Base-by-base conservation (phyloP, 2,329 filamentous ascomycete species). In the Chrysoporthe puriensis region DNA sequence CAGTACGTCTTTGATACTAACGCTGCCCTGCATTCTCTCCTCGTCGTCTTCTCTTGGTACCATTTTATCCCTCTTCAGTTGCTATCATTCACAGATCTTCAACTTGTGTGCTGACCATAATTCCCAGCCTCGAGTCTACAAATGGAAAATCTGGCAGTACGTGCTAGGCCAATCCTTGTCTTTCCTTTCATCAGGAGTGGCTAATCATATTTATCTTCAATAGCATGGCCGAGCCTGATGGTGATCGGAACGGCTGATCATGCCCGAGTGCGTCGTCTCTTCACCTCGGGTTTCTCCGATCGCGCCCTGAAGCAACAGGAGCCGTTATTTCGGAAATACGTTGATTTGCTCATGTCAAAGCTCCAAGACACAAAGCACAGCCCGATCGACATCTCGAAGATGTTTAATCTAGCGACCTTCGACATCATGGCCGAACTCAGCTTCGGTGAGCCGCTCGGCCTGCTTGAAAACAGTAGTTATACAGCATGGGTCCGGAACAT, bases 381-480 rank as follows among this genome's bases (percentile, higher is more conserved):
- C 4, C 43, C 52, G 1, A 44, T 75, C 32, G 68, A 74, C 59
- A 62, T 75, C 1, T 68, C 64, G 9, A 36, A 52, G 9, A 74
- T 72, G 74, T 70, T 69, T 48, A 73, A 74, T 42, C 71, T 70
- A 40, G 65, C 75, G 2, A 74, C 78, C 1, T 80, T 81, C 70
- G 79, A 80, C 71, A 74, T 80, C 43, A 75, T 79, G 57, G 80
- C 80, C 21, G 81, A 83, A 65, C 75, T 84, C 40, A 76, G 79
- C 0, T 83, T 83, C 68, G 81, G 80, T 8, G 78, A 82, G 66
- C 76, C 78, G 0, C 81, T 81, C 69, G 74, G 75, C 18, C 76
- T 74, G 64, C 71, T 80, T 4, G 69, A 74, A 44, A 71, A 73
- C 43, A 76, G 73, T 70, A 54, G 43, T 60, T 72, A 73, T 44